Conservation (phyloP, 2,329 filamentous ascomycete genomes). For the Neopestalotiopsis sp. region DNA sequence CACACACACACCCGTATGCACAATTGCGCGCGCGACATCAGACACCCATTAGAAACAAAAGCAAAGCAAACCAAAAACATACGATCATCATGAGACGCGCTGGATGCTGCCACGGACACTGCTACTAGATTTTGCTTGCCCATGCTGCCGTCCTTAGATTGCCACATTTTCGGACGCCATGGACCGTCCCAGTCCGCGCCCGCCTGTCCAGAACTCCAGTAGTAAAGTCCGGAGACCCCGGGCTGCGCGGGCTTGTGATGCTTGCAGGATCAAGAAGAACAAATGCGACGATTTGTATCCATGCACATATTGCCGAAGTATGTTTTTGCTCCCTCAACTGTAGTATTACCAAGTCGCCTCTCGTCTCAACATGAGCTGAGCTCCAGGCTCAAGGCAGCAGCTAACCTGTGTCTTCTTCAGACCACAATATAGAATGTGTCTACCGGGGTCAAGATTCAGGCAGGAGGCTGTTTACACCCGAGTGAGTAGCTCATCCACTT, state of each 20-base stretch:
- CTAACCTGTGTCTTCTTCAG: constrained; percentile 14
- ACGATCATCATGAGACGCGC: constrained; percentile 7
- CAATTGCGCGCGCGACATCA: background rate
- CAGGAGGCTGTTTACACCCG: constrained; percentile 26
- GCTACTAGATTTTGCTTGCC: background rate
- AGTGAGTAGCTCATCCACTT: constrained; percentile 20
- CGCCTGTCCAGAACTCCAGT: constrained; percentile 11
- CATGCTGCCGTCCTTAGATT: background rate
- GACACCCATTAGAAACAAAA: background rate
- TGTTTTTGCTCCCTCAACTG: background rate
- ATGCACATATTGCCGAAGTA: constrained; percentile 31
- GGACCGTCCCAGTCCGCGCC: constrained; percentile 6
- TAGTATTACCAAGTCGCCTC: background rate
- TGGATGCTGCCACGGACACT: background rate
- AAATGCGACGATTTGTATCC: constrained; percentile 50
- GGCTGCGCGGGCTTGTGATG: constrained; percentile 50
- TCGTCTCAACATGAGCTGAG: background rate
- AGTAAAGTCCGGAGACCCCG: constrained; percentile 34
- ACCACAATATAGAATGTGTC: constrained; percentile 31
- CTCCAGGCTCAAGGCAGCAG: no score
- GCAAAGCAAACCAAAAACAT: background rate
- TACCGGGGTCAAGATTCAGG: constrained; percentile 31
- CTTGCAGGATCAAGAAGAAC: constrained; percentile 52
- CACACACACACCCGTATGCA: background rate
- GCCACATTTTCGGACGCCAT: background rate